These are phyloP conservation scores for Pichia sp. DNA, from an alignment of 1,139 yeast genomes.

Conservation along the genomic window DNA sequence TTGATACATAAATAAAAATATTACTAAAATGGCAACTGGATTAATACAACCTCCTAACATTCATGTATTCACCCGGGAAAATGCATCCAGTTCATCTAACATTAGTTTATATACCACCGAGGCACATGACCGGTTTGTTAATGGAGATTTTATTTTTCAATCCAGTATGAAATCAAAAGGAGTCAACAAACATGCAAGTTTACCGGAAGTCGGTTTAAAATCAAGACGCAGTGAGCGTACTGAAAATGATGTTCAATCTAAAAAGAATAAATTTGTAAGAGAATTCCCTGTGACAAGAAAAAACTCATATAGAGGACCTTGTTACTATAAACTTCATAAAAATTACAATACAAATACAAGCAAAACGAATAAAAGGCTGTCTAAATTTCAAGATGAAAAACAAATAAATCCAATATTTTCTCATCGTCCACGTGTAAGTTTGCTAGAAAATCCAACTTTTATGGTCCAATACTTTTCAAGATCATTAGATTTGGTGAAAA, in stretches of 20 bases:
- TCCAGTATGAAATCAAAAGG: background rate
- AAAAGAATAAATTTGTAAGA: constrained; percentile 1
- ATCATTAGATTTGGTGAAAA: constrained; percentile 13
- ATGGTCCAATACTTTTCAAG: constrained; percentile 20
- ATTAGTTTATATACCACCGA: constrained; percentile 10
- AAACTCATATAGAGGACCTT: constrained; percentile 18
- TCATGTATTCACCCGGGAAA: constrained; percentile 1
- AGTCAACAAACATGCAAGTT: background rate
- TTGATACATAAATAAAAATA: no score
- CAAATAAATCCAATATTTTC: constrained; percentile 14
- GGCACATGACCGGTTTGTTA: constrained; percentile 9
- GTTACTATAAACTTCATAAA: constrained; percentile 12
- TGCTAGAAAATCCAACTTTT: constrained; percentile 19
- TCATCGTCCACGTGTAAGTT: constrained; percentile 10
- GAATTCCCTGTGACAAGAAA: constrained; percentile 19
- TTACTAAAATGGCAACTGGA: constrained; percentile 13
- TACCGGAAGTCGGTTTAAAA: background rate
- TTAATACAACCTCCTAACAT: constrained; percentile 7
- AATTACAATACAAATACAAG: background rate
- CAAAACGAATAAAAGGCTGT: constrained; percentile 2
- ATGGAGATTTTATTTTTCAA: constrained; percentile 10
- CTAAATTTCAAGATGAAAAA: constrained; percentile 8
- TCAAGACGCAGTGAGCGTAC: background rate
- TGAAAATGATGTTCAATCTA: background rate
- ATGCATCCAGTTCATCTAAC: constrained; percentile 9